A percentile compares a stretch with the other conserved stretches of the same genome.
Conservation (phyloP, 2,329 filamentous ascomycete genomes). For the Orbilia ellipsospora region DNA sequence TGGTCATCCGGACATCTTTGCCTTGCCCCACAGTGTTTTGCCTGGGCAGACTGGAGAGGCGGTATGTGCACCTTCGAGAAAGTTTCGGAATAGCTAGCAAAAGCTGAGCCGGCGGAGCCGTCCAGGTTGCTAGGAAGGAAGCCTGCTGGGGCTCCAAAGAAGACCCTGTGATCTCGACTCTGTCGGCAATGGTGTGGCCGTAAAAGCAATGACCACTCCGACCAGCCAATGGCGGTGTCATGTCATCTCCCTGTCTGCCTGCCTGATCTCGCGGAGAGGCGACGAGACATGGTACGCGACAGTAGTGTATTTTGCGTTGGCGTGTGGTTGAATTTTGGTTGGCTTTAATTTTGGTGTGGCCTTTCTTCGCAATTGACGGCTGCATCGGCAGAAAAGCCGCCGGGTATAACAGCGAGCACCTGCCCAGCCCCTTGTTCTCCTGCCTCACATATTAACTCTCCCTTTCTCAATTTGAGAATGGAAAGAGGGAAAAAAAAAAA, state of each 20-base stretch:
- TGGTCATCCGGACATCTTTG: constrained; percentile 42
- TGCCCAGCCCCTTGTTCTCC: constrained; percentile 21
- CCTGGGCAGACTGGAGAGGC: not conserved
- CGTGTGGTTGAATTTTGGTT: constrained; percentile 21
- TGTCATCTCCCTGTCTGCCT: not conserved
- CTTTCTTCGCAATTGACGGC: constrained; percentile 31
- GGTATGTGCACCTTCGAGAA: constrained; percentile 51
- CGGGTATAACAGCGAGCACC: constrained; percentile 41
- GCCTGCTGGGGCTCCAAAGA: constrained; percentile 12
- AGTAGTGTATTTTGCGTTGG: constrained; percentile 45
- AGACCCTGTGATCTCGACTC: constrained; percentile 43
- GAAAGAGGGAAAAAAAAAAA: too few relatives aligned
- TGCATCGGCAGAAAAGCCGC: constrained; percentile 55
- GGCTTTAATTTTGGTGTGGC: constrained; percentile 4
- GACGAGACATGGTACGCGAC: constrained; percentile 8
- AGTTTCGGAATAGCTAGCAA: constrained; percentile 41
- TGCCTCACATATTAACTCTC: constrained; percentile 35
- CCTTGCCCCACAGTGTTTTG: not conserved
- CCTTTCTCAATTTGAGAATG: constrained; percentile 29
- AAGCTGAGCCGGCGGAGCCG: constrained; percentile 52
- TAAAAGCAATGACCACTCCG: constrained; percentile 10
- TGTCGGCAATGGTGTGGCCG: constrained; percentile 49
- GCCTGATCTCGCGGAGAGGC: constrained; percentile 10
- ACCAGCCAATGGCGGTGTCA: not conserved
- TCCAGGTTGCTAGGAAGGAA: constrained; percentile 40